Evolutionary conservation across 371 early-diverging fungal species (phyloP).

Genomic region (Mucor racemosus): DNA sequence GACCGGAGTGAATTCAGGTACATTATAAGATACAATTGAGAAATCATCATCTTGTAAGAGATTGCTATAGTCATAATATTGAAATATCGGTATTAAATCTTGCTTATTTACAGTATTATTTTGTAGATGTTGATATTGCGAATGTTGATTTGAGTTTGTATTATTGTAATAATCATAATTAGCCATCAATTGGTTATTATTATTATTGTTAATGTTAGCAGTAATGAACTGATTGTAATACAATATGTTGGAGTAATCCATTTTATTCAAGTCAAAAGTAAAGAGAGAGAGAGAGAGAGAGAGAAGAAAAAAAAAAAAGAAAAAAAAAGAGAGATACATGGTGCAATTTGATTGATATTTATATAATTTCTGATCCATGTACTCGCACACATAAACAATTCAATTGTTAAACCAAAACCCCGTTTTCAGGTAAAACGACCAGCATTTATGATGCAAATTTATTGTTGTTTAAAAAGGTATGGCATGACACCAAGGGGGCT

Average conservation of each 20-base stretch:
- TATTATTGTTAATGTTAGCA: background rate
- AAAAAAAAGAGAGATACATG: background rate
- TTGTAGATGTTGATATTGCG: background rate
- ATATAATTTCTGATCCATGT: background rate
- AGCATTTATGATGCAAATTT: background rate
- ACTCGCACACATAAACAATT: too few species aligned
- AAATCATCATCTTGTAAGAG: constrained; percentile 23
- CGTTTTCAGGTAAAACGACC: constrained; percentile 5
- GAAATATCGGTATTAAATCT: background rate
- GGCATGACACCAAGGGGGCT: constrained; percentile 12
- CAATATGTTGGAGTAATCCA: background rate
- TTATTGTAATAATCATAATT: background rate
- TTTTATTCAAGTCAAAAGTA: background rate
- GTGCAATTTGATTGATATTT: background rate
- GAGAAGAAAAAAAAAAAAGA: background rate
- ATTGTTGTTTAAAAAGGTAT: background rate
- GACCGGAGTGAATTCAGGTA: background rate
- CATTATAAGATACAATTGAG: constrained; percentile 16
- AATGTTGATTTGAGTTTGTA: constrained; percentile 4
- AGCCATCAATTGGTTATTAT: background rate
- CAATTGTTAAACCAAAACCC: background rate
- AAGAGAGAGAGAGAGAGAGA: background rate
- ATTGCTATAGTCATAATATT: constrained; percentile 1
- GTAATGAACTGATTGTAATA: background rate
- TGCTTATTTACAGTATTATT: background rate